Evolutionary conservation across 768 basidiomycete genomes (phyloP).

Genomic region (Russula emetica): DNA sequence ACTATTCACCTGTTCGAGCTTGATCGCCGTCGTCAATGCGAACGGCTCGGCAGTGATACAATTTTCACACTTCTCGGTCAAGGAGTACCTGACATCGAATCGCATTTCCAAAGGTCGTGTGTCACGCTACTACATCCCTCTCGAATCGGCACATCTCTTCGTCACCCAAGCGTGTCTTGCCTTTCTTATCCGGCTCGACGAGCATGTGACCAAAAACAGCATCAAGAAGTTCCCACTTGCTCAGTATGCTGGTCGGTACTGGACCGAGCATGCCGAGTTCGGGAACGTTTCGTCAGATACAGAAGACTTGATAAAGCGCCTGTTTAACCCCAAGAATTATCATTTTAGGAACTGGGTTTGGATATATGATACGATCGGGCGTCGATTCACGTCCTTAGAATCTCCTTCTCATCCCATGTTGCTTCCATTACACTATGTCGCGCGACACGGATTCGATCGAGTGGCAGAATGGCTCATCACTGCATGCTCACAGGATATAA

Average conservation of each 20-base stretch:
- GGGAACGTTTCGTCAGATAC: background rate
- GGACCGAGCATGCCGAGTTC: background rate
- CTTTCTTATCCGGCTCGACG: background rate
- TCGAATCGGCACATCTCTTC: background rate
- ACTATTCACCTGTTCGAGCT: slow-evolving; percentile 3
- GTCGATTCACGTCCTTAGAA: no score
- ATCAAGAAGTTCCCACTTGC: background rate
- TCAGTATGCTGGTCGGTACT: slow-evolving; percentile 2
- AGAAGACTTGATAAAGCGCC: background rate
- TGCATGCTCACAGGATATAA: background rate
- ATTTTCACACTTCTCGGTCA: slow-evolving; percentile 8
- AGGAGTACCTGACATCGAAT: background rate
- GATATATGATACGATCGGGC: background rate
- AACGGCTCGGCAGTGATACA: background rate
- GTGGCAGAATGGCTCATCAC: background rate
- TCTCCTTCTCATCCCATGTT: accelerated
- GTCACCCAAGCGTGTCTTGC: background rate
- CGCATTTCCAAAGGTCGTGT: background rate
- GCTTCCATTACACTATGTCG: background rate
- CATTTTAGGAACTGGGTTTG: background rate
- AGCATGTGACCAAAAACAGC: background rate
- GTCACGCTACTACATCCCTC: background rate
- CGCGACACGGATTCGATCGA: background rate
- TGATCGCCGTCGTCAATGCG: background rate
- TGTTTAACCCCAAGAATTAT: background rate